Base-by-base conservation (phyloP, 805 yeast genomes). In the Torulaspora microellipsoides region DNA sequence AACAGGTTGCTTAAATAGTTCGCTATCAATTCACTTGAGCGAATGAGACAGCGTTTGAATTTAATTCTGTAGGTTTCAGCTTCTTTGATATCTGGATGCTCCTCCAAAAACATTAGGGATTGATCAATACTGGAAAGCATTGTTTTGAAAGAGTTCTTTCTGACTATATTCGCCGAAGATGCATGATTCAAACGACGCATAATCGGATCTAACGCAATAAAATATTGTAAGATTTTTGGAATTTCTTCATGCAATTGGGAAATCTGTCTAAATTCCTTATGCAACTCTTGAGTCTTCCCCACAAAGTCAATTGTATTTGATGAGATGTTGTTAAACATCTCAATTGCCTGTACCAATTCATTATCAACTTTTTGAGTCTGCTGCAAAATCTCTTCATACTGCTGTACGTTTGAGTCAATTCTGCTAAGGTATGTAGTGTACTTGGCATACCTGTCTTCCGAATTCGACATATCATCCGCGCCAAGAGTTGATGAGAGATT, bases 31-130 rank as follows among this genome's bases (percentile, higher is more conserved):
- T 93, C 80, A 36, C 88, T 71, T 1, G 95, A 82, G 46, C 96
- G 74, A 1, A 90, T 80, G 74, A 88, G 72, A 56, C 96, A 86
- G 54, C 86, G 95, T 48, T 85, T 78, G 66, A 86, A 87, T 46
- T 90, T 75, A 49, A 80, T 77, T 37, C 73, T 75, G 59, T 85
- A 88, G 1, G 78, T 58, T 23, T 81, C 91, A 9, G 77, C 69
- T 42, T 89, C 95, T 56, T 77, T 80, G 56, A 84, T 83, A 45
- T 80, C 80, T 6, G 70, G 63, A 41, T 81, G 76, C 2, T 67
- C 64, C 8, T 72, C 69, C 4, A 81, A 71, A 59, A 86, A 90
- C 2, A 56, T 65, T 31, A 90, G 64, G 29, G 95, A 86, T 12
- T 65, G 67, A 56, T 89, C 95, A 38, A 91, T 67, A 40, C 78